Evolutionary conservation across 768 basidiomycete genomes (phyloP).

Genomic region (Tylopilus cervinicoccineus): DNA sequence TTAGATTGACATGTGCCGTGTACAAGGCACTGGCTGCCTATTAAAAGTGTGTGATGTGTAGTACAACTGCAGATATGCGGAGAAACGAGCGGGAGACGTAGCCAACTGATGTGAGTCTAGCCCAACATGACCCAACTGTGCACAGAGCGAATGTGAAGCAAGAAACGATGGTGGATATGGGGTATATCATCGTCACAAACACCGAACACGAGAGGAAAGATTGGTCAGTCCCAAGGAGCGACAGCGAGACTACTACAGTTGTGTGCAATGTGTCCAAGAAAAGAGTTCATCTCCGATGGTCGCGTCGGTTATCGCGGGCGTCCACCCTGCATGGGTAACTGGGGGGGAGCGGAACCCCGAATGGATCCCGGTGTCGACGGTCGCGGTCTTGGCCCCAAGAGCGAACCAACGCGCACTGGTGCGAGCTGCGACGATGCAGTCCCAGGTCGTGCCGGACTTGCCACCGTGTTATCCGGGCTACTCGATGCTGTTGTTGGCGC

Average conservation of each 20-base stretch:
- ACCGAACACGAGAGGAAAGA: conserved; percentile 3
- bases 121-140: conserved; percentile 1
- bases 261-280: conserved; percentile 20
- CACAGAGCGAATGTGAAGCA: background rate
- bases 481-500: background rate
- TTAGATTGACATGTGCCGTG: background rate
- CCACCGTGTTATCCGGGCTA: background rate
- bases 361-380: conserved; percentile 19
- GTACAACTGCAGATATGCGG: conserved; percentile 13
- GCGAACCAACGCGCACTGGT: conserved; percentile 16
- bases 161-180: conserved; percentile 1
- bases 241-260: background rate
- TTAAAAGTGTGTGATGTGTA: conserved; percentile 13
- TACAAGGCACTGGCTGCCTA: background rate
- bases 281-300: background rate
- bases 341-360: conserved; percentile 19
- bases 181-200: conserved; percentile 14
- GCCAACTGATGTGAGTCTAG: conserved; percentile 1
- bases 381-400: conserved; percentile 30
- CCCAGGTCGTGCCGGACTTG: conserved; percentile 3
- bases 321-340: conserved; percentile 31
- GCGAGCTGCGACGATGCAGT: conserved; percentile 1
- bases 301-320: conserved; percentile 15
- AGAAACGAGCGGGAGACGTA: background rate
- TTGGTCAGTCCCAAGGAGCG: conserved; percentile 11